Evolutionary conservation across 176 grass and related monocot species (phyloP).

Genomic region (Musa itinerans): DNA sequence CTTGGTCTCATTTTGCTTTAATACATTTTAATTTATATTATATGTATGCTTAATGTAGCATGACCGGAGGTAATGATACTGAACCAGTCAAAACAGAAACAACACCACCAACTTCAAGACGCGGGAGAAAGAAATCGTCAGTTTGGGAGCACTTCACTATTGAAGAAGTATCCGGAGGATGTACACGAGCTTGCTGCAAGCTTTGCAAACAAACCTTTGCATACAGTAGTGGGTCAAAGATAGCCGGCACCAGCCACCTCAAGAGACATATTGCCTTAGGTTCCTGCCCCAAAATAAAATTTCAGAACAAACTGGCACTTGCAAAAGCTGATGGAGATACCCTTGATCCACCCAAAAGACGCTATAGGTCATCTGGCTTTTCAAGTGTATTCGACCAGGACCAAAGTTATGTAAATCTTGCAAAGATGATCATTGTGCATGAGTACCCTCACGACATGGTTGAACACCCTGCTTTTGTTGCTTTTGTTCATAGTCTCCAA

Average conservation of each 20-base stretch:
- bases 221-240: constrained; percentile 9
- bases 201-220: constrained; percentile 16
- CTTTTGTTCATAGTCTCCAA: background rate
- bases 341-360: constrained; percentile 2
- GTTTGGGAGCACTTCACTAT: constrained; percentile 11
- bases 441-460: constrained; percentile 7
- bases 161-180: constrained; percentile 2
- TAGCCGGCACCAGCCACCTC: constrained; percentile 10
- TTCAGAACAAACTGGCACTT: background rate
- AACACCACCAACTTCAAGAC: background rate
- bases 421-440: constrained; percentile 12
- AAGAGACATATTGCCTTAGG: constrained; percentile 2
- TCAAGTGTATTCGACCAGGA: background rate
- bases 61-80: background rate
- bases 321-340: constrained; percentile 1
- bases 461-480: constrained; percentile 6
- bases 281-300: constrained; percentile 12
- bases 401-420: background rate
- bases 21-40: background rate
- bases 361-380: constrained; percentile 1
- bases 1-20: background rate
- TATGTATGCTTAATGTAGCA: background rate
- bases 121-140: constrained; percentile 3
- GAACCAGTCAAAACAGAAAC: constrained; percentile 4
- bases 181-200: constrained; percentile 11